Conservation (phyloP, 2,329 filamentous ascomycete species). For the Teratosphaeria epicoccoides region DNA sequence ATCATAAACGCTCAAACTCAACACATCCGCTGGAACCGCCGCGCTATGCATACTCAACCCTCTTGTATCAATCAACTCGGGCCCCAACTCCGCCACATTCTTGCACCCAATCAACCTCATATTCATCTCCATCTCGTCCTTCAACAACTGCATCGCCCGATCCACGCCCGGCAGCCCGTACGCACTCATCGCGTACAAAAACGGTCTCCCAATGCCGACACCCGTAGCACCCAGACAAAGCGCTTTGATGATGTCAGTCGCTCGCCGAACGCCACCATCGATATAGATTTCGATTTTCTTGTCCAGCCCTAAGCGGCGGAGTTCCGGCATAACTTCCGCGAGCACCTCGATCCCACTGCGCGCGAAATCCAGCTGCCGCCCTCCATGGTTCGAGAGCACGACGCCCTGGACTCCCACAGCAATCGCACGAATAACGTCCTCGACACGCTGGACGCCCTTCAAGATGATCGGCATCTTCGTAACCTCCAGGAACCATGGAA, state of each 20-base stretch:
- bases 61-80: slow-evolving; percentile 67
- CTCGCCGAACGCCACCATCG: slow-evolving; percentile 81
- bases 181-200: slow-evolving; percentile 90
- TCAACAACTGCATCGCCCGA: slow-evolving; percentile 63
- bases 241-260: slow-evolving; percentile 91
- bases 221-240: slow-evolving; percentile 84
- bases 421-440: slow-evolving; percentile 78
- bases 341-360: slow-evolving; percentile 82
- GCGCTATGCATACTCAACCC: slow-evolving; percentile 54
- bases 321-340: slow-evolving; percentile 80
- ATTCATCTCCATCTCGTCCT: slow-evolving; percentile 96
- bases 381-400: slow-evolving; percentile 92
- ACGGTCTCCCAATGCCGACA: slow-evolving; percentile 87
- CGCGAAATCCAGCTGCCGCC: slow-evolving; percentile 84
- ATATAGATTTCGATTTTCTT: slow-evolving; percentile 61
- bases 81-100: slow-evolving; percentile 65
- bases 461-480: slow-evolving; percentile 92
- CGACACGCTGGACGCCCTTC: slow-evolving; percentile 92
- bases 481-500: slow-evolving; percentile 76
- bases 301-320: slow-evolving; percentile 62
- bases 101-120: slow-evolving; percentile 85
- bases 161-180: slow-evolving; percentile 84
- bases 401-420: slow-evolving; percentile 70
- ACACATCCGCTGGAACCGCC: slow-evolving; percentile 50
- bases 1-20: slow-evolving; percentile 48